Percentiles rank a stretch among this genome's conserved stretches.
phyloP scores from a whole-genome alignment of 2,329 filamentous ascomycete genomes.

The Trematosphaeria pertusa region DNA sequence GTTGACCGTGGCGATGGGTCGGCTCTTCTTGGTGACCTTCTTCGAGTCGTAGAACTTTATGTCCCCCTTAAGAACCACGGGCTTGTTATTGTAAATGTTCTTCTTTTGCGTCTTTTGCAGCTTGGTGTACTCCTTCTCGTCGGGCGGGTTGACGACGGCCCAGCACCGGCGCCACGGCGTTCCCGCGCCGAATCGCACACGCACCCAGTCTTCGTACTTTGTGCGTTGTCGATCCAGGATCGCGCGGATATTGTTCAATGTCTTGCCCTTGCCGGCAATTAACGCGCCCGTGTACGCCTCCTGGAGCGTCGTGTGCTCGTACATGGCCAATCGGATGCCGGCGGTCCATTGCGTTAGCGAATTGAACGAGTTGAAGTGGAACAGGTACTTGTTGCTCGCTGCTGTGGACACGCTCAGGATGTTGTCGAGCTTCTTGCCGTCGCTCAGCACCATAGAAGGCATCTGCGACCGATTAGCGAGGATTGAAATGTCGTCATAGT shows the following conservation, averaged over 20 bases:
- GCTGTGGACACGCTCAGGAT: conserved; percentile 96
- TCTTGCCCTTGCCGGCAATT: conserved; percentile 92
- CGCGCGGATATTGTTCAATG: conserved; percentile 84
- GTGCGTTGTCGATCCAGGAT: conserved; percentile 84
- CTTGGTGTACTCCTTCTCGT: conserved; percentile 90
- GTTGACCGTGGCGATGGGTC: conserved; percentile 88
- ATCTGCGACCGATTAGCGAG: conserved; percentile 42
- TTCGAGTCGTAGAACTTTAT: conserved; percentile 94
- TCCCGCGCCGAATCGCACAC: conserved; percentile 93
- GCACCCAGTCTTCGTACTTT: conserved; percentile 88
- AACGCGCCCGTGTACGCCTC: conserved; percentile 96
- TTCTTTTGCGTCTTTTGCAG: conserved; percentile 83
- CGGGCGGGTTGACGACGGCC: conserved; percentile 91
- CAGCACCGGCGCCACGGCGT: conserved; percentile 96
- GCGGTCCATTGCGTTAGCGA: conserved; percentile 96
- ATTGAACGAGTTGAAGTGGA: conserved; percentile 95
- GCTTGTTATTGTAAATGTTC: conserved; percentile 80
- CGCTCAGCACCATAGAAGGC: conserved; percentile 83
- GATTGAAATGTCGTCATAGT: neutral
- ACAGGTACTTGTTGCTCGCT: conserved; percentile 90
- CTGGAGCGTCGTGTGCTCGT: conserved; percentile 88
- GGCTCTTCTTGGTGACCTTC: conserved; percentile 90
- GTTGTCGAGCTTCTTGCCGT: conserved; percentile 86
- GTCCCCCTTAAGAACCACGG: conserved; percentile 77
- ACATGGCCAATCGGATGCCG: conserved; percentile 91